Conservation (phyloP, 192 early-diverging fungal species). For the Backusella luteola region DNA sequence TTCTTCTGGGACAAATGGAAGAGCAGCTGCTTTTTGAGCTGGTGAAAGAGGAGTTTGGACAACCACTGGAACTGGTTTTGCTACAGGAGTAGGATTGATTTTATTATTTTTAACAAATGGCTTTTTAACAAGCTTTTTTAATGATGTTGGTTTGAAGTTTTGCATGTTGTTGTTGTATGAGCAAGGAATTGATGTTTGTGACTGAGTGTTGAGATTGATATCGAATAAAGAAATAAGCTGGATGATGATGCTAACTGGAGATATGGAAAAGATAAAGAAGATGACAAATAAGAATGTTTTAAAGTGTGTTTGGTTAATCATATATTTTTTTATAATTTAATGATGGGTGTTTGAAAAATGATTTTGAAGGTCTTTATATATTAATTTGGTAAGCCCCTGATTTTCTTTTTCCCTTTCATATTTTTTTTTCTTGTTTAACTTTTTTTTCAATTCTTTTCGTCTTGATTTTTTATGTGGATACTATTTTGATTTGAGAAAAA, state of each 20-base stretch:
- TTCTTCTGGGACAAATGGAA: background rate
- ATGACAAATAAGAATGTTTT: background rate
- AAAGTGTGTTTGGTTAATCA: background rate
- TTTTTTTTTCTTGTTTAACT: background rate
- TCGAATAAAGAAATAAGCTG: background rate
- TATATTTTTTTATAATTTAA: background rate
- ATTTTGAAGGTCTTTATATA: background rate
- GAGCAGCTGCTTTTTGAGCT: constrained; percentile 11
- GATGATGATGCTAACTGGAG: background rate
- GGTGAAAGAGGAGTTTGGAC: background rate
- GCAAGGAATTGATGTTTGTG: constrained; percentile 6
- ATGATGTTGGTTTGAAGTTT: background rate
- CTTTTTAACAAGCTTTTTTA: constrained; percentile 2
- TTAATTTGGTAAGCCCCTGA: background rate
- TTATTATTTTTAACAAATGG: background rate
- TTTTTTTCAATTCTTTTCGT: background rate
- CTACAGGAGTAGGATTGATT: background rate
- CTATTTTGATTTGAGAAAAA: background rate
- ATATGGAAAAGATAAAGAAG: background rate
- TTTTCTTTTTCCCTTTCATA: background rate
- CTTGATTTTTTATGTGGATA: background rate
- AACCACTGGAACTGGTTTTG: background rate
- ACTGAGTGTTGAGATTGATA: background rate
- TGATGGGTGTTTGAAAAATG: background rate
- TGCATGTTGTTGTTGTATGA: background rate